Evolutionary conservation across 1,139 yeast genomes (phyloP).

Genomic region (Blastobotrys persicus): DNA sequence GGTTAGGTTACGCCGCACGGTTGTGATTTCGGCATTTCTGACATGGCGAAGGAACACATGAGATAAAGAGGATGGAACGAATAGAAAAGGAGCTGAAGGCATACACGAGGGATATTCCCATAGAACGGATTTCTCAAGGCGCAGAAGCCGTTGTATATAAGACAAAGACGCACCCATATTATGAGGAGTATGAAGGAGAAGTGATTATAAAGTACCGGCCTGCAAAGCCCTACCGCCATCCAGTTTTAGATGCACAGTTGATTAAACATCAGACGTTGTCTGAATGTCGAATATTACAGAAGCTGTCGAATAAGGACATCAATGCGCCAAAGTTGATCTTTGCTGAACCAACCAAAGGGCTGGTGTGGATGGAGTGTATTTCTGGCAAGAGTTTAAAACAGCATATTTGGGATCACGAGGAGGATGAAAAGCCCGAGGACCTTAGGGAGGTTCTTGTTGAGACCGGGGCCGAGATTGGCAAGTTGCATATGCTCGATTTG

Average conservation of each 20-base stretch:
- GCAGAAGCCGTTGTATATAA: conserved; percentile 87
- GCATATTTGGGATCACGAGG: conserved; percentile 40
- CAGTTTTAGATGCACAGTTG: conserved; percentile 68
- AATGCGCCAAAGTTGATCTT: conserved; percentile 67
- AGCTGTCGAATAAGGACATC: conserved; percentile 52
- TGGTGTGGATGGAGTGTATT: conserved; percentile 84
- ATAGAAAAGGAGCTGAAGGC: conserved; percentile 40
- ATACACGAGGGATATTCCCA: conserved; percentile 48
- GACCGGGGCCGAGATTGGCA: conserved; percentile 71
- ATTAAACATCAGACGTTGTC: conserved; percentile 80
- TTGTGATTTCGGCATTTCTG: not conserved
- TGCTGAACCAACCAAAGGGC: conserved; percentile 73
- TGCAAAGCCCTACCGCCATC: conserved; percentile 84
- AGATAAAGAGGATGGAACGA: conserved; percentile 17
- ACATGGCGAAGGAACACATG: not conserved
- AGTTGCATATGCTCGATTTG: conserved; percentile 71
- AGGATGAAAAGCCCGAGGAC: conserved; percentile 23
- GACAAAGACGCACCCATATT: conserved; percentile 67
- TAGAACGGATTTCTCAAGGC: conserved; percentile 63
- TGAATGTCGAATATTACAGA: conserved; percentile 75
- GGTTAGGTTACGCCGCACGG: too few relatives aligned
- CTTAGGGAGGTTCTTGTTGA: conserved; percentile 30
- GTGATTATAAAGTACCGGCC: conserved; percentile 83
- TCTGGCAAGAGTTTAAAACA: conserved; percentile 43
- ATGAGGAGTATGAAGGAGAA: conserved; percentile 31